Evolutionary conservation across 1,139 yeast genomes (phyloP), one percentile per base, ranked within the genome.

Genomic region (Yamadazyma conglobata): DNA sequence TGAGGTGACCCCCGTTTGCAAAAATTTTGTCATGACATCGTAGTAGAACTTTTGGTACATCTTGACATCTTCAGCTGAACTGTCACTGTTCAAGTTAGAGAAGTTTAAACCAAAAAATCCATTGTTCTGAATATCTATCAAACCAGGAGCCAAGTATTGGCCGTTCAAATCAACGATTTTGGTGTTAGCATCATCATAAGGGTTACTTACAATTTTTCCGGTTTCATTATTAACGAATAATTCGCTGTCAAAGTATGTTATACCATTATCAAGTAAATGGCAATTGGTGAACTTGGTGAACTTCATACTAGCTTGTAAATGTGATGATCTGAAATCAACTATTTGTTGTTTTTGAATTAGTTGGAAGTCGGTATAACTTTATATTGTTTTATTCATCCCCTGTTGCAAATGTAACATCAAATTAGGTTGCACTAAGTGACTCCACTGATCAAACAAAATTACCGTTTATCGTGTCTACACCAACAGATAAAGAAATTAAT

Each of bases 31-130:
- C 77, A 73, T 68, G 18, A 70, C 73, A 40, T 68, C 69, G 19
- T 54, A 51, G 42, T 70, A 72, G 37, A 55, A 53, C 11, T 44
- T 43, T 29, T 51, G 43, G 42, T 60, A 67, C 14, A 44, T 47
- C 10, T 38, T 44, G 16, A 64, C 42, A 12, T 71, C 73, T 25
- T 56, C 47, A 1, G 55, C 52, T 6, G 65, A 52, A 11, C 72
- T 65, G 21, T 48, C 47, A 30, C 49, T 53, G 42, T 50, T 55
- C 35, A 64, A 54, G 35, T 60, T 58, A 17, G 77, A 69, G 47
- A 70, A 77, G 41, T 77, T 79, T 41, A 76, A 58, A 4, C 83
- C 83, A 40, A 69, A 76, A 30, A 77, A 68, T 7, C 83, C 84
- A 42, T 77, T 77, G 37, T 76, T 70, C 48, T 77, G 84, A 35